These are phyloP conservation scores for Fusarium lyarnte DNA, from an alignment of 2,329 filamentous ascomycete genomes.

Conservation along the genomic window DNA sequence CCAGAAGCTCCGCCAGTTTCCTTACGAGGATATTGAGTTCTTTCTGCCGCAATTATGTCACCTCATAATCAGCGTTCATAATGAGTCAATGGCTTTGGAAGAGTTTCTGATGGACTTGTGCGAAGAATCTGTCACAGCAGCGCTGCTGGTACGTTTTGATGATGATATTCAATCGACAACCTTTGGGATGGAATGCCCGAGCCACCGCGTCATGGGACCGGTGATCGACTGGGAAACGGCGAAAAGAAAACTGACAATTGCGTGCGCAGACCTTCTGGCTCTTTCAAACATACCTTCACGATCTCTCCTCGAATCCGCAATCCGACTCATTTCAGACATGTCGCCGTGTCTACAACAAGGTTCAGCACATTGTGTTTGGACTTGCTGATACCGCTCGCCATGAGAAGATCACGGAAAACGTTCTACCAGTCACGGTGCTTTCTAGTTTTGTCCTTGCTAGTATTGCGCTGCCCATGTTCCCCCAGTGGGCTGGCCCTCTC, in stretches of 20 bases:
- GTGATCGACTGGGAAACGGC: not conserved
- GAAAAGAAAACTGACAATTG: constrained; percentile 31
- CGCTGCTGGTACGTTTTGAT: constrained; percentile 72
- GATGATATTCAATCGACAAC: not conserved
- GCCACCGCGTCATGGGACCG: constrained; percentile 7
- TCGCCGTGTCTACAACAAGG: constrained; percentile 85
- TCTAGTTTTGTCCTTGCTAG: constrained; percentile 83
- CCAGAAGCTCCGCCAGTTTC: constrained; percentile 87
- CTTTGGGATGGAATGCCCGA: constrained; percentile 16
- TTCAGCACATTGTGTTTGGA: constrained; percentile 88
- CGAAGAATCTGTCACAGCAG: constrained; percentile 87
- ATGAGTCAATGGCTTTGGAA: constrained; percentile 90
- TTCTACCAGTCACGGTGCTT: constrained; percentile 81
- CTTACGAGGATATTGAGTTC: constrained; percentile 92
- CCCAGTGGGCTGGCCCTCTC: constrained; percentile 81
- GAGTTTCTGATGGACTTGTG: constrained; percentile 88
- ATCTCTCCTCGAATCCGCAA: constrained; percentile 78
- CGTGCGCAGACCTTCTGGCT: constrained; percentile 81
- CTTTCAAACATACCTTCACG: constrained; percentile 87
- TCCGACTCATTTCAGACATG: constrained; percentile 84
- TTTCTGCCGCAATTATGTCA: constrained; percentile 90
- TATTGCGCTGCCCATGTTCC: constrained; percentile 77
- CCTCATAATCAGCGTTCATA: constrained; percentile 86
- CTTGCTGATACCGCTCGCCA: constrained; percentile 73
- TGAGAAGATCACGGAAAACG: constrained; percentile 84